Conservation (phyloP, 371 early-diverging fungal species). For the Dichotomocladium elegans region DNA sequence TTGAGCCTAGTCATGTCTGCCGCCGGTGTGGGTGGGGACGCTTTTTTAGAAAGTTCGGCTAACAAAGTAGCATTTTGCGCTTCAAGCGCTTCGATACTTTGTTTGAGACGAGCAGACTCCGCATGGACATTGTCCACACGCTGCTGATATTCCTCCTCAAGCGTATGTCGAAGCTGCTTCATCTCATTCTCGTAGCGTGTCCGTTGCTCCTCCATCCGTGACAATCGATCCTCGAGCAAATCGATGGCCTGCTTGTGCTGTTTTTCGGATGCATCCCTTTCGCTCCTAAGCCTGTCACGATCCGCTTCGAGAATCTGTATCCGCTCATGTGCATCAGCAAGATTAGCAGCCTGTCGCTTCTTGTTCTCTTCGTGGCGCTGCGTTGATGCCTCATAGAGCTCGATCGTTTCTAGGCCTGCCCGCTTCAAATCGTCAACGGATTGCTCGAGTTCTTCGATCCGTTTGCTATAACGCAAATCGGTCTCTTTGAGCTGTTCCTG, state of each 20-base stretch:
- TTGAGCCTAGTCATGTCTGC: too few relatives aligned
- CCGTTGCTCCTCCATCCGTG: conserved; percentile 35
- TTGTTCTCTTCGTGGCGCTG: conserved; percentile 14
- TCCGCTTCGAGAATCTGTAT: conserved; percentile 23
- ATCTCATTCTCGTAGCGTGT: conserved; percentile 22
- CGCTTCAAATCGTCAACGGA: conserved; percentile 19
- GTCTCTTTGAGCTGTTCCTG: conserved; percentile 2
- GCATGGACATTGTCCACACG: too few relatives aligned
- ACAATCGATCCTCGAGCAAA: conserved; percentile 15
- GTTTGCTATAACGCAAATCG: too few relatives aligned
- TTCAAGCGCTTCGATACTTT: too few relatives aligned
- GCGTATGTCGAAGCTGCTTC: too few relatives aligned
- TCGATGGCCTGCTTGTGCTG: conserved; percentile 5
- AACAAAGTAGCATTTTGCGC: too few relatives aligned
- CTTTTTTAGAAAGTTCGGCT: too few relatives aligned
- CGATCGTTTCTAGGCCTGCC: conserved; percentile 35
- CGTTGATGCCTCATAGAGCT: conserved; percentile 24
- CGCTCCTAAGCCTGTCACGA: conserved; percentile 4
- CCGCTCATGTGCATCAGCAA: conserved; percentile 9
- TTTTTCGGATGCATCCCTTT: conserved; percentile 11
- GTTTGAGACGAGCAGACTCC: too few relatives aligned
- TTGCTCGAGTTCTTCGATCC: conserved; percentile 11
- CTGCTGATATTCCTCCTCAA: too few relatives aligned
- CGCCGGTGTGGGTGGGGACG: too few relatives aligned
- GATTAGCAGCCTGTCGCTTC: conserved; percentile 12